Evolutionary conservation across 192 early-diverging fungal species (phyloP), one percentile per base, ranked within the genome.

Genomic region (Umbelopsis sp.): DNA sequence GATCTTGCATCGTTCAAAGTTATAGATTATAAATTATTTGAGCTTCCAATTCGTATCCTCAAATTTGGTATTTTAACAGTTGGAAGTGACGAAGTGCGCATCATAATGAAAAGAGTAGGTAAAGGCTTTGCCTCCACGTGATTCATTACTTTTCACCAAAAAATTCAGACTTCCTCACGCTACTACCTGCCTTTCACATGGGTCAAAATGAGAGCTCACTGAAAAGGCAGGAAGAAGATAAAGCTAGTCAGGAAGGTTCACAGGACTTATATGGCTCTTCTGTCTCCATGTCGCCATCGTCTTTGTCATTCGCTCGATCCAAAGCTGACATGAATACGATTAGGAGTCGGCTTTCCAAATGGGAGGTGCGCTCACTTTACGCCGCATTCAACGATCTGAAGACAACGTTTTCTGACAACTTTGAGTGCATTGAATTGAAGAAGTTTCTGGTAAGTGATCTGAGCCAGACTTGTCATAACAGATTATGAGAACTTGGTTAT

Each of bases 351-450:
- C 47, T 49, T 49, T 49, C 47, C 11, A 49, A 49, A 49, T 49
- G 47, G 47, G 47, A 49, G 47, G 8, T 49, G 47, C 47, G 47
- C 10, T 49, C 47, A 21, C 47, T 49, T 49, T 49, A 49, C 34
- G 56, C 56, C 16, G 56, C 26, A 62, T 62, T 62, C 56, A 36
- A 62, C 56, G 29, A 62, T 3, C 31, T 75, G 26, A 74, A 65
- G 45, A 69, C 73, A 1, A 36, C 52, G 3, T 75, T 65, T 52
- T 25, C 73, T 17, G 73, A 74, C 51, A 59, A 68, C 22, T 50
- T 75, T 69, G 68, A 68, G 31, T 70, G 68, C 29, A 73, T 78
- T 68, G 77, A 78, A 47, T 34, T 53, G 24, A 73, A 74, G 41
- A 26, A 59, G 7, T 78, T 78, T 43, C 36, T 78, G 66, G 77